phyloP scores from a whole-genome alignment of 345 rosid species.

The Viola odorata region DNA sequence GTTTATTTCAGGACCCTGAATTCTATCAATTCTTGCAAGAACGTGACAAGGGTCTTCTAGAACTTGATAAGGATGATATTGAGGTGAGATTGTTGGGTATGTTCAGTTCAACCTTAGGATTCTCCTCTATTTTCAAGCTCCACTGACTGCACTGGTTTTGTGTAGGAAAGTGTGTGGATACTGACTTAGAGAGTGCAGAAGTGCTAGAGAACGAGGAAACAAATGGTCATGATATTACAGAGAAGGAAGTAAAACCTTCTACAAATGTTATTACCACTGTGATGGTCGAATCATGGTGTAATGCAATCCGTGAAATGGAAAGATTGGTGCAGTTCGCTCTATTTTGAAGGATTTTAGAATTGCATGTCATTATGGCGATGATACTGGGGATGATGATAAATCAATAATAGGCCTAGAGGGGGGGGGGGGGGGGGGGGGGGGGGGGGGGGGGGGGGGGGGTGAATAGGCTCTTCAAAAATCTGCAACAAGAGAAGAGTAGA shows the following conservation, averaged over 20 bases:
- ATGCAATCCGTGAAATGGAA: slow-evolving; percentile 47
- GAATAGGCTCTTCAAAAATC: too few relatives aligned
- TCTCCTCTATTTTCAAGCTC: neutral
- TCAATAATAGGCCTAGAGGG: too few relatives aligned
- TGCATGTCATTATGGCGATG: slow-evolving; percentile 97
- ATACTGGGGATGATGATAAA: slow-evolving; percentile 60
- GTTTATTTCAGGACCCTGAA: slow-evolving; percentile 67
- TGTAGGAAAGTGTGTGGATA: slow-evolving; percentile 44
- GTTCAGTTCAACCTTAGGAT: neutral
- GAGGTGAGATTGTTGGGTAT: slow-evolving; percentile 42
- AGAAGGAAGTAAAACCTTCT: slow-evolving; percentile 38
- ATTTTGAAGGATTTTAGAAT: slow-evolving; percentile 83
- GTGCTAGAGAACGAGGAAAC: slow-evolving; percentile 32
- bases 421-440: too few relatives aligned
- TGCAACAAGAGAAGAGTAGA: too few relatives aligned
- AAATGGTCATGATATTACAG: slow-evolving; percentile 16
- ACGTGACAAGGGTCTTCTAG: slow-evolving; percentile 66
- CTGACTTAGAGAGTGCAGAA: slow-evolving; percentile 44
- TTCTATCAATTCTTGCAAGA: slow-evolving; percentile 73
- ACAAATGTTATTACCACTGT: slow-evolving; percentile 50
- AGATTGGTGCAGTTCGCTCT: slow-evolving; percentile 62
- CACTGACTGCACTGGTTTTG: slow-evolving; percentile 8
- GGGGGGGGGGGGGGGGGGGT: too few relatives aligned
- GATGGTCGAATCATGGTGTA: slow-evolving; percentile 82
- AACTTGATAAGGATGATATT: slow-evolving; percentile 62